phyloP scores from a whole-genome alignment of 495 filamentous ascomycete genomes.

The Xylaria intraflava region DNA sequence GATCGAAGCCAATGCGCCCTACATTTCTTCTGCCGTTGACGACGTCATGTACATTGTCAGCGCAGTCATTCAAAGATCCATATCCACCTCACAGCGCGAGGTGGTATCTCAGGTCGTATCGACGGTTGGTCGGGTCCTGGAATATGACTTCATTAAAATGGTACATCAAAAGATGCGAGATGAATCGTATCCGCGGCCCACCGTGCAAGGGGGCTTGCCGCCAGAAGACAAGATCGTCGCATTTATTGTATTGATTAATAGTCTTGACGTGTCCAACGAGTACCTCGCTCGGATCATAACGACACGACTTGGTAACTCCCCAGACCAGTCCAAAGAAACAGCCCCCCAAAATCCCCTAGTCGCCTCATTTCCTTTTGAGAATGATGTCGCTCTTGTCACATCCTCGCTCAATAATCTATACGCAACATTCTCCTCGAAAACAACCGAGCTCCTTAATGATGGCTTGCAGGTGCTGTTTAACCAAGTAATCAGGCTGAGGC shows the following conservation, averaged over 20 bases:
- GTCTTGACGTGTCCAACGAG: slow-evolving; percentile 81
- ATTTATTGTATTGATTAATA: slow-evolving; percentile 92
- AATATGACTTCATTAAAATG: slow-evolving; percentile 92
- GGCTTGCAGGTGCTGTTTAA: slow-evolving; percentile 79
- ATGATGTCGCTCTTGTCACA: slow-evolving; percentile 61
- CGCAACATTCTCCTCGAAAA: slow-evolving; percentile 64
- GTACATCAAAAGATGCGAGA: slow-evolving; percentile 96
- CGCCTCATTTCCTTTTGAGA: slow-evolving; percentile 69
- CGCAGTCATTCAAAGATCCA: slow-evolving; percentile 74
- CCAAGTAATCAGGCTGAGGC: slow-evolving; percentile 76
- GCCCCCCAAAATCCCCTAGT: slow-evolving; percentile 37
- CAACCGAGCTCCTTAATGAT: slow-evolving; percentile 73
- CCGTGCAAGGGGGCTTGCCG: slow-evolving; percentile 68
- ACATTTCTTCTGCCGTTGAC: slow-evolving; percentile 92
- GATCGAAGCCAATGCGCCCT: slow-evolving; percentile 69
- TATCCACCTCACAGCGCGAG: slow-evolving; percentile 73
- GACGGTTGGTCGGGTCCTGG: slow-evolving; percentile 75
- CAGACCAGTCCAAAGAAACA: slow-evolving; percentile 25
- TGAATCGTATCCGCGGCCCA: slow-evolving; percentile 75
- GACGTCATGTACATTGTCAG: slow-evolving; percentile 99
- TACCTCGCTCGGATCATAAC: slow-evolving; percentile 83
- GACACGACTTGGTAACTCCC: slow-evolving; percentile 47
- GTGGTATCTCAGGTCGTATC: slow-evolving; percentile 73
- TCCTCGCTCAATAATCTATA: slow-evolving; percentile 62
- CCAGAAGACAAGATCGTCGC: slow-evolving; percentile 75